Percentiles rank a stretch among this genome's conserved stretches.
Evolutionary conservation across 306 rosid genomes (phyloP).

Genomic region (Cicer yamashitae): DNA sequence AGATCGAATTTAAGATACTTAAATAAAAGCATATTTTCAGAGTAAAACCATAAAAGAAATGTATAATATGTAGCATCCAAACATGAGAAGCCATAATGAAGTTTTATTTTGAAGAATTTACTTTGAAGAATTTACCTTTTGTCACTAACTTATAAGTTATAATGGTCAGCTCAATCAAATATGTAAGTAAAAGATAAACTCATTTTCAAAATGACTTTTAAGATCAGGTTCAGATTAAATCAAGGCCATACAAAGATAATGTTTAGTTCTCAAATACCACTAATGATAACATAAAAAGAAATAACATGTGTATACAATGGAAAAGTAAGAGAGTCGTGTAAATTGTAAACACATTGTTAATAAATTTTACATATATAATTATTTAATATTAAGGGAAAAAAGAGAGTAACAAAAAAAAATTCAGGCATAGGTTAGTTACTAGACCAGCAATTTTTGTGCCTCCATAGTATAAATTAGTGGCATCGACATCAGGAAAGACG

Average conservation of each 20-base stretch:
- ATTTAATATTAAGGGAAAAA: neutral
- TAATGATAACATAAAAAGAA: conserved; percentile 5
- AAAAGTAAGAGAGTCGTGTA: neutral
- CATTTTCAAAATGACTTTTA: conserved; percentile 13
- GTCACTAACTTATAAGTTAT: neutral
- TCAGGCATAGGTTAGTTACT: conserved; percentile 32
- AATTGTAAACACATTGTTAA: conserved; percentile 14
- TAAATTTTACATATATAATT: conserved; percentile 2
- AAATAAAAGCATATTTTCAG: conserved; percentile 8
- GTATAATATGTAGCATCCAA: conserved; percentile 6
- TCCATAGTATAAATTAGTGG: conserved; percentile 83
- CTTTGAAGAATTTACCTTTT: neutral
- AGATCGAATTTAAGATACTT: conserved; percentile 21
- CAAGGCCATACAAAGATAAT: conserved; percentile 17
- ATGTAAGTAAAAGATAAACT: neutral
- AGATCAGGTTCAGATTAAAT: conserved; percentile 6
- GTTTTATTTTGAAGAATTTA: conserved; percentile 9
- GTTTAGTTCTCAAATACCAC: conserved; percentile 7
- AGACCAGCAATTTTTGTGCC: conserved; percentile 88
- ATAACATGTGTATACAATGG: neutral
- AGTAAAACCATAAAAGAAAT: conserved; percentile 32
- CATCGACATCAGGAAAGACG: conserved; percentile 76
- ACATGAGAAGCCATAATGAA: conserved; percentile 24
- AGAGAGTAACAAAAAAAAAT: conserved; percentile 14
- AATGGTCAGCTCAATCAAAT: conserved; percentile 15